A percentile compares a stretch with the other conserved stretches of the same genome.
Conservation (phyloP, 352 stramenopile genomes). For the Phytophthora aleatoria region DNA sequence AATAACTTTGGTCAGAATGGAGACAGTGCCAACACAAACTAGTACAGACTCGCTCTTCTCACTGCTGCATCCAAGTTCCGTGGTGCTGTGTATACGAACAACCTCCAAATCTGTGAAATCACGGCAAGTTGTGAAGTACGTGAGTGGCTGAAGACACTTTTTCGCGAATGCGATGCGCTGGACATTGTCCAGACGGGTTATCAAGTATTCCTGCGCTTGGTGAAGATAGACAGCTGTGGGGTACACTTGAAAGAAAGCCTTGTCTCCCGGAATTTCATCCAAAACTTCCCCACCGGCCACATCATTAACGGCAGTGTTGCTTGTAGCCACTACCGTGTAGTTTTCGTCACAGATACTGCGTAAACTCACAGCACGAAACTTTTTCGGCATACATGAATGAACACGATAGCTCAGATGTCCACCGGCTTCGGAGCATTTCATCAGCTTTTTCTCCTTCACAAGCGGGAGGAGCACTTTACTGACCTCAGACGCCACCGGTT, state of each 20-base stretch:
- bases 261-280: conserved; percentile 86
- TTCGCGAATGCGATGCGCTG: conserved; percentile 71
- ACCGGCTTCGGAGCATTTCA: conserved; percentile 31
- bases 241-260: conserved; percentile 93
- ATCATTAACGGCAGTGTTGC: conserved; percentile 44
- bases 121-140: conserved; percentile 87
- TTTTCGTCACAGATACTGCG: conserved; percentile 70
- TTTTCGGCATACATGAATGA: conserved; percentile 69
- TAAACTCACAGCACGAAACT: conserved; percentile 60
- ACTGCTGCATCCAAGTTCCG: conserved; percentile 3
- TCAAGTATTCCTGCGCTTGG: conserved; percentile 90
- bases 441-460: conserved; percentile 51
- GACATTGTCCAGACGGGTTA: conserved; percentile 83
- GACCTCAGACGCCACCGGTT: conserved; percentile 13
- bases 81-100: conserved; percentile 59
- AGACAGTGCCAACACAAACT: conserved; percentile 74
- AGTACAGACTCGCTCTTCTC: conserved; percentile 24
- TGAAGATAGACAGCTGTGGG: conserved; percentile 92
- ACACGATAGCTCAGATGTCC: conserved; percentile 51
- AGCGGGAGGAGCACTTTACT: conserved; percentile 29
- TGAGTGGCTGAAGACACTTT: conserved; percentile 63
- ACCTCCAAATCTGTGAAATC: conserved; percentile 91
- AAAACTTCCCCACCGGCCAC: conserved; percentile 48
- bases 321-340: conserved; percentile 70
- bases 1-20: conserved; percentile 80